Evolutionary conservation across 441 rosid genomes (phyloP).

Genomic region (Brassica balearica): DNA sequence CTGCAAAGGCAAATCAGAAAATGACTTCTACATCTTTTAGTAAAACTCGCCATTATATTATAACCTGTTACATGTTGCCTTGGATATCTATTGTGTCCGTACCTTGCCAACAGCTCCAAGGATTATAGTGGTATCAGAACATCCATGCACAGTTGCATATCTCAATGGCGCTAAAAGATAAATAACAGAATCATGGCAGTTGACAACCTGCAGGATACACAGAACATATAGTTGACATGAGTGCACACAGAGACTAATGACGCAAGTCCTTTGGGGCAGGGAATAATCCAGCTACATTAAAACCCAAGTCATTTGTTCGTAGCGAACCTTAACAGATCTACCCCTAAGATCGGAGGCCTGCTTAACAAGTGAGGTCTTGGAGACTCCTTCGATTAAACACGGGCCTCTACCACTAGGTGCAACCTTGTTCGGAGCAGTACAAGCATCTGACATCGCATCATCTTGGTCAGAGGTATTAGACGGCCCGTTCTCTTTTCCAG

Average conservation of each 20-base stretch:
- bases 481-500: conserved; percentile 3
- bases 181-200: conserved; percentile 96
- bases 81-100: conserved; percentile 26
- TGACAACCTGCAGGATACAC: conserved; percentile 70
- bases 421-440: conserved; percentile 69
- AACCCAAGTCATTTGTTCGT: conserved; percentile 13
- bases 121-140: conserved; percentile 94
- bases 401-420: conserved; percentile 69
- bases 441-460: conserved; percentile 45
- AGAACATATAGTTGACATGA: conserved; percentile 11
- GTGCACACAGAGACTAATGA: not conserved
- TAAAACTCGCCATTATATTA: conserved; percentile 12
- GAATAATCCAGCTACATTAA: conserved; percentile 10
- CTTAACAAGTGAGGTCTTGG: conserved; percentile 87
- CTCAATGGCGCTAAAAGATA: conserved; percentile 93
- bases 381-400: conserved; percentile 90
- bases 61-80: conserved; percentile 4
- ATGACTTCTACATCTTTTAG: conserved; percentile 8
- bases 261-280: conserved; percentile 1
- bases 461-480: not conserved
- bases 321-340: conserved; percentile 41
- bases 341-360: conserved; percentile 89
- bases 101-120: conserved; percentile 99
- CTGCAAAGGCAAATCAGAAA: conserved; percentile 47
- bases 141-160: conserved; percentile 94